These are phyloP conservation scores for Phylloporus arenicola DNA, from an alignment of 768 basidiomycete genomes.

Conservation along the genomic window DNA sequence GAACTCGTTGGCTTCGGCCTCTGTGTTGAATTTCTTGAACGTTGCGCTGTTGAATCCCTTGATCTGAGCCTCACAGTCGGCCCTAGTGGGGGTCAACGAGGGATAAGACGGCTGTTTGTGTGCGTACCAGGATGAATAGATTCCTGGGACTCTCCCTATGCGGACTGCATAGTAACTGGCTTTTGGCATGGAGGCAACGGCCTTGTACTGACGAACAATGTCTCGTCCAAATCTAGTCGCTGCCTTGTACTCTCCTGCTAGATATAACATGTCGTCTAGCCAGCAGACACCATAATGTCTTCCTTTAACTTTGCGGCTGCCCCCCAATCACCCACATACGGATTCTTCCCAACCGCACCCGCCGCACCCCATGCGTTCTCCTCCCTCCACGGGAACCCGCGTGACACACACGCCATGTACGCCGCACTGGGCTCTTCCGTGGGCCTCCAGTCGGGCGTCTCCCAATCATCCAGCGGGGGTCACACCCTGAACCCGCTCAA, in stretches of 20 bases:
- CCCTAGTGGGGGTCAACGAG: conserved; percentile 41
- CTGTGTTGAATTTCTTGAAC: conserved; percentile 62
- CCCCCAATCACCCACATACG: conserved; percentile 51
- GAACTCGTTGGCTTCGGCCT: conserved; percentile 56
- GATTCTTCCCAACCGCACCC: conserved; percentile 52
- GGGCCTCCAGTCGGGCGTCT: conserved; percentile 21
- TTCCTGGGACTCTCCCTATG: conserved; percentile 55
- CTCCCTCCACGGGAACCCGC: conserved; percentile 54
- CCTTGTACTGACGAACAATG: conserved; percentile 15
- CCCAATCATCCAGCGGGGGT: conserved; percentile 19
- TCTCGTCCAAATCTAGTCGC: conserved; percentile 14
- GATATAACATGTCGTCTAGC: conserved; percentile 18
- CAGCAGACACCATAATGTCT: conserved; percentile 34
- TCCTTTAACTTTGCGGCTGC: conserved; percentile 36
- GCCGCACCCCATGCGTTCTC: conserved; percentile 56
- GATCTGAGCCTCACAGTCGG: conserved; percentile 64
- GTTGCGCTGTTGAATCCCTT: conserved; percentile 56
- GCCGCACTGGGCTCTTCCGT: conserved; percentile 39
- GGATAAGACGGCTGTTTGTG: conserved; percentile 27
- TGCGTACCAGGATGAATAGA: conserved; percentile 66
- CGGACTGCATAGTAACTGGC: conserved; percentile 66
- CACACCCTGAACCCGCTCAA: conserved; percentile 29
- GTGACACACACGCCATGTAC: conserved; percentile 56
- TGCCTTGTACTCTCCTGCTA: conserved; percentile 23
- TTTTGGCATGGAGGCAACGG: conserved; percentile 30